phyloP scores from a whole-genome alignment of 177 flowering plant genomes.

The Vitis hybrid region DNA sequence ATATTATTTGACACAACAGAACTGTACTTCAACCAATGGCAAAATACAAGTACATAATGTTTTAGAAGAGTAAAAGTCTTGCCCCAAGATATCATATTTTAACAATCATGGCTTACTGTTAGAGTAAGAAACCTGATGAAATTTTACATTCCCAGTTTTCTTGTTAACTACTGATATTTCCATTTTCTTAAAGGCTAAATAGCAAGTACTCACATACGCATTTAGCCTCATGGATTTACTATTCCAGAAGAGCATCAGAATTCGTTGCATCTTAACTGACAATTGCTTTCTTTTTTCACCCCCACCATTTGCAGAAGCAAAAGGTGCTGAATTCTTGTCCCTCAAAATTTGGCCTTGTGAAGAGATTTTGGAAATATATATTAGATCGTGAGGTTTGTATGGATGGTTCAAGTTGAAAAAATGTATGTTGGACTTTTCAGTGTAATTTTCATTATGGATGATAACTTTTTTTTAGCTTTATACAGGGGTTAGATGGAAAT shows the following conservation, averaged over 20 bases:
- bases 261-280: neutral
- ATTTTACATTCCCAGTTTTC: neutral
- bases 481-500: conserved; percentile 67
- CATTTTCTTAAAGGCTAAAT: neutral
- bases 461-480: conserved; percentile 2
- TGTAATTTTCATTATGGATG: neutral
- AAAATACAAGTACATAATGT: neutral
- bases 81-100: neutral
- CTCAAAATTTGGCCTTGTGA: conserved; percentile 65
- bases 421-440: neutral
- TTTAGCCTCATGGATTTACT: neutral
- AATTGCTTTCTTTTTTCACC: neutral
- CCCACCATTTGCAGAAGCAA: conserved; percentile 64
- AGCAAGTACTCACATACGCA: neutral
- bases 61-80: neutral
- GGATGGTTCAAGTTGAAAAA: conserved; percentile 4
- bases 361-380: conserved; percentile 91
- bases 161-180: conserved; percentile 1
- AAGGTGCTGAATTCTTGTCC: conserved; percentile 78
- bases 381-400: conserved; percentile 71
- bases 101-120: neutral
- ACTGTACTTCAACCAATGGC: neutral
- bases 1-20: neutral
- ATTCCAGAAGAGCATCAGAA: too few relatives aligned
- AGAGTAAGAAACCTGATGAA: neutral